Conservation (phyloP, 2,329 filamentous ascomycete species). For the Arthrinium phaeospermum region DNA sequence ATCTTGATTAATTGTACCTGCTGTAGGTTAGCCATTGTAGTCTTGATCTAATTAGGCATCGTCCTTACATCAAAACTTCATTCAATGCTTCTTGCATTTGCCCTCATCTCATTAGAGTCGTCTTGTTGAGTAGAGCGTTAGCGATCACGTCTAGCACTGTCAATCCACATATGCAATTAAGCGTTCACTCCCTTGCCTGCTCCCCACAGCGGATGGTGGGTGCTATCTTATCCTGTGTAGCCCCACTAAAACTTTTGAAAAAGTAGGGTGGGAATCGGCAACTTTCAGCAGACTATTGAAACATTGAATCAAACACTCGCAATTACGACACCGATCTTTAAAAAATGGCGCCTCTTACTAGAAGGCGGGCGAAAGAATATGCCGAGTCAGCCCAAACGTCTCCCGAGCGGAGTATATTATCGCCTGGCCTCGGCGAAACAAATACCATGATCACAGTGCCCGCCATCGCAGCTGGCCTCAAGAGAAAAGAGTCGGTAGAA, state of each 20-base stretch:
- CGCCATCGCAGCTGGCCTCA: neutral
- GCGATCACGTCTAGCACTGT: neutral
- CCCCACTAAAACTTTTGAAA: conserved; percentile 20
- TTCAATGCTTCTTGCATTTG: neutral
- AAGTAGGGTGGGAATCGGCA: neutral
- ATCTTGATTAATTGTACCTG: neutral
- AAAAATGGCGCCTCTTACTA: conserved; percentile 36
- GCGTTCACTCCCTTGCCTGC: neutral
- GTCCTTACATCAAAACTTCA: neutral
- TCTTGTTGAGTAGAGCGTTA: neutral
- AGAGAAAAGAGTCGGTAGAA: neutral
- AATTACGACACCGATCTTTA: neutral
- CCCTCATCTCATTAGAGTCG: neutral
- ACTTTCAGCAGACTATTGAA: conserved; percentile 1
- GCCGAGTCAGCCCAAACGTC: conserved; percentile 17
- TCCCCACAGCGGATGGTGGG: neutral
- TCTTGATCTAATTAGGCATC: neutral
- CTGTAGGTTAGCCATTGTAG: neutral
- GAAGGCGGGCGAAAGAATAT: conserved; percentile 29
- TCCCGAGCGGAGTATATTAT: conserved; percentile 11
- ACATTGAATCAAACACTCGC: conserved; percentile 17
- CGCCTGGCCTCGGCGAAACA: neutral
- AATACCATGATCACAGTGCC: neutral
- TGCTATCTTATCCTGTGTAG: conserved; percentile 17
- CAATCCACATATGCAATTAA: conserved; percentile 17